phyloP scores from a whole-genome alignment of 1,284 basidiomycete species.

The Sporisorium exsertum region DNA sequence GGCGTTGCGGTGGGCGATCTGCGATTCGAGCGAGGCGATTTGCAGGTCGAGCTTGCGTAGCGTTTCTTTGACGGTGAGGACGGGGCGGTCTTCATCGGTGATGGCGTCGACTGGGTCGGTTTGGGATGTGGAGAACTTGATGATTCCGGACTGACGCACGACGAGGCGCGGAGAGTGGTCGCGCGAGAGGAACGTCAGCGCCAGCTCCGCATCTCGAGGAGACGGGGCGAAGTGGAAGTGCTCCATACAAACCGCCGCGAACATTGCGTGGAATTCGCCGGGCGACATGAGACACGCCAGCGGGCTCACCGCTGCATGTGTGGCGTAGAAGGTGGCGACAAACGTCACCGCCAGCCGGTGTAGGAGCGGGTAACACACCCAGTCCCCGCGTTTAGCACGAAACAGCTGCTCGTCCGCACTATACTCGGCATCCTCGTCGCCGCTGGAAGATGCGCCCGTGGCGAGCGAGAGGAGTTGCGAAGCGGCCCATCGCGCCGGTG shows the following conservation, averaged over 20 bases:
- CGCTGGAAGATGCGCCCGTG: slow-evolving; percentile 72
- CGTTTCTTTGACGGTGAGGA: slow-evolving; percentile 80
- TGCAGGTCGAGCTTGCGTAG: slow-evolving; percentile 77
- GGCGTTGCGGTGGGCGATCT: slow-evolving; percentile 76
- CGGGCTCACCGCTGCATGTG: slow-evolving; percentile 34
- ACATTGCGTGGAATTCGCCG: slow-evolving; percentile 14
- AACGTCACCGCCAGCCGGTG: slow-evolving; percentile 69
- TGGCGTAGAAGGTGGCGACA: slow-evolving; percentile 16
- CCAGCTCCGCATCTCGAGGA: slow-evolving; percentile 77
- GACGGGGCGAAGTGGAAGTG: slow-evolving; percentile 68
- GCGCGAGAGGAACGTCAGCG: slow-evolving; percentile 82
- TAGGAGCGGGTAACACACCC: slow-evolving; percentile 78
- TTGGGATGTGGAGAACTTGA: slow-evolving; percentile 42
- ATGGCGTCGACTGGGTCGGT: slow-evolving; percentile 67
- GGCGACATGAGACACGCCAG: slow-evolving; percentile 33
- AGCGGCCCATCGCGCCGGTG: slow-evolving; percentile 76
- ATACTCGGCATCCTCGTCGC: slow-evolving; percentile 70
- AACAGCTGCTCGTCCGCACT: slow-evolving; percentile 73
- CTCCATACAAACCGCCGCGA: slow-evolving; percentile 2
- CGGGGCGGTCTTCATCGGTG: slow-evolving; percentile 78
- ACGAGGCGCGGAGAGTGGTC: slow-evolving; percentile 76
- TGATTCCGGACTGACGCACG: slow-evolving; percentile 75
- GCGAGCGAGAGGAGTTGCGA: slow-evolving; percentile 75
- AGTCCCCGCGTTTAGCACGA: slow-evolving; percentile 74
- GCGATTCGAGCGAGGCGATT: slow-evolving; percentile 76